Conservation (phyloP, 164 flowering plant genomes). For the Nelumbo lutea region DNA sequence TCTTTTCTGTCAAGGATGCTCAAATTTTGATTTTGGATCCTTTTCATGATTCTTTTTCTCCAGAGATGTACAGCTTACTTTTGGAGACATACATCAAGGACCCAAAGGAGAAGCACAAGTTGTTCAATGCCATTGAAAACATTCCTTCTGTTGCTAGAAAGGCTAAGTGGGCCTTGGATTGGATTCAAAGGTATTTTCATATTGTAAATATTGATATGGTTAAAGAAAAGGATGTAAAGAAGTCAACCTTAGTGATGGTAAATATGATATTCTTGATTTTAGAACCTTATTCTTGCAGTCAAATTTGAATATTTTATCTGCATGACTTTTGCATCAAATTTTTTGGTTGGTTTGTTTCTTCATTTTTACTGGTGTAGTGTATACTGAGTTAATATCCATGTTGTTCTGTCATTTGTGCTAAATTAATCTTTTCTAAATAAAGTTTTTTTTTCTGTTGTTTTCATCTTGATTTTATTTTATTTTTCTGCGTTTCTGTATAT, state of each 20-base stretch:
- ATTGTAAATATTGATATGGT: not conserved
- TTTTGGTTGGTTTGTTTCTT: not conserved
- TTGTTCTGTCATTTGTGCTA: not conserved
- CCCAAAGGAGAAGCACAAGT: constrained; percentile 56
- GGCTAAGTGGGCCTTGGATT: constrained; percentile 79
- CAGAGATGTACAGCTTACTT: constrained; percentile 94
- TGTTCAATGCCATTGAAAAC: constrained; percentile 76
- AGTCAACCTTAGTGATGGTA: not conserved
- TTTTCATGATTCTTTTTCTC: constrained; percentile 1
- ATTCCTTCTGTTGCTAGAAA: constrained; percentile 67
- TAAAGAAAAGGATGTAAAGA: not conserved
- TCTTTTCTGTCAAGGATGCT: not conserved
- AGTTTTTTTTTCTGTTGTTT: not conserved
- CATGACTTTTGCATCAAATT: too few species aligned
- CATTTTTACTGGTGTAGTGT: not conserved
- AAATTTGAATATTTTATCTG: too few species aligned
- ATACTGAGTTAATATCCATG: not conserved
- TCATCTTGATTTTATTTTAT: not conserved
- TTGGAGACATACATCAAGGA: constrained; percentile 84
- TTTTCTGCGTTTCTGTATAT: not conserved
- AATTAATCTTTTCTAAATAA: not conserved
- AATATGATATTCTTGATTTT: too few species aligned
- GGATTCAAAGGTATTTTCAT: constrained; percentile 59
- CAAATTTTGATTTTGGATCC: not conserved
- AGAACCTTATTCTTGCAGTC: too few species aligned